A percentile compares a stretch with the other conserved stretches of the same genome.
Conservation (phyloP, 169 alveolate genomes). For the Eimeria acervulina region DNA sequence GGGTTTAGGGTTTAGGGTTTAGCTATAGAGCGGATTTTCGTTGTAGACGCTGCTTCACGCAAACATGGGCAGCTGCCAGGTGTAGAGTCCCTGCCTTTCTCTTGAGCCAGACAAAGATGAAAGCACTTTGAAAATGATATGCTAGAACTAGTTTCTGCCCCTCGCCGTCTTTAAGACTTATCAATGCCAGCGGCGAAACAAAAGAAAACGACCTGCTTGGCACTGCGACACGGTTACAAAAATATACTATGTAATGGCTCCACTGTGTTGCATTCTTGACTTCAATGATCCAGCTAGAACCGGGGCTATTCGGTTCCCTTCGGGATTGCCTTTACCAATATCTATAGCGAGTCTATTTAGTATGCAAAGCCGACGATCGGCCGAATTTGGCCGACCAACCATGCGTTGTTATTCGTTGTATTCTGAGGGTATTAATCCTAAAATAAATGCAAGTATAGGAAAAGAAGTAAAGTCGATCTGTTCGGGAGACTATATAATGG, state of each 20-base stretch:
- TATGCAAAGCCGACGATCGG: background rate
- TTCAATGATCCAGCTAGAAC: background rate
- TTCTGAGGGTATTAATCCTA: background rate
- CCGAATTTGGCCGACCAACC: background rate
- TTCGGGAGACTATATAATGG: background rate
- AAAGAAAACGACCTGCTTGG: too few species aligned
- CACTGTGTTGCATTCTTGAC: background rate
- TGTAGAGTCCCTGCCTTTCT: background rate
- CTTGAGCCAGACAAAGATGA: background rate
- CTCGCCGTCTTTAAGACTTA: background rate
- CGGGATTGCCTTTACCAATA: background rate
- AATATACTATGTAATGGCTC: background rate
- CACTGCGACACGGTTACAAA: background rate
- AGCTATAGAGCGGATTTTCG: background rate
- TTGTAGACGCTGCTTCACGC: background rate
- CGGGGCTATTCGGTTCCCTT: background rate
- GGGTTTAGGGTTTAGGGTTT: too few species aligned
- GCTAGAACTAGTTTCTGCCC: background rate
- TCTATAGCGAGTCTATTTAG: background rate
- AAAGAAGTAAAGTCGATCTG: too few species aligned
- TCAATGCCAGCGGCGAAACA: background rate
- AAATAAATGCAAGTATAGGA: background rate
- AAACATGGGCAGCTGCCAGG: background rate
- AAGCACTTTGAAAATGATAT: background rate
- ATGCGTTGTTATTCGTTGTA: background rate